Evolutionary conservation across 768 basidiomycete species (phyloP).

Genomic region (Suillus placidus): DNA sequence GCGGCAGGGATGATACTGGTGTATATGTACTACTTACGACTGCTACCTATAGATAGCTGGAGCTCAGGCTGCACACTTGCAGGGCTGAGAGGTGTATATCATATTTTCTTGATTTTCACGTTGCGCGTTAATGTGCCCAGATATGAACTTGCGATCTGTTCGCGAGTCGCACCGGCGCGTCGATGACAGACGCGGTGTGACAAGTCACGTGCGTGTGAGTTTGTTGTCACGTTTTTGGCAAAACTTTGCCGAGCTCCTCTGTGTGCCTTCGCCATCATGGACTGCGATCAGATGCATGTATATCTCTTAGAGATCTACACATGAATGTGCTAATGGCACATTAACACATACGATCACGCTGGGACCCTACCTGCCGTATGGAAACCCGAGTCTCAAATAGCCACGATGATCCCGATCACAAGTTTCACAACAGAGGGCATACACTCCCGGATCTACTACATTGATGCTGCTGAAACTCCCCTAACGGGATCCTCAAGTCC

Average conservation of each 20-base stretch:
- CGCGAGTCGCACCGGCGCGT: slow-evolving; percentile 23
- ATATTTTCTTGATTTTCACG: slow-evolving; percentile 26
- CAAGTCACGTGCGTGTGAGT: slow-evolving; percentile 27
- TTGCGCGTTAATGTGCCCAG: background rate
- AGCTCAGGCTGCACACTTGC: background rate
- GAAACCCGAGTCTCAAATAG: background rate
- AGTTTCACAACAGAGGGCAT: background rate
- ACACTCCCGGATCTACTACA: background rate
- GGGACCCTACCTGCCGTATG: background rate
- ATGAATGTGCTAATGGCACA: background rate
- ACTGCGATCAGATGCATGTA: background rate
- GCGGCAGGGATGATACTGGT: background rate
- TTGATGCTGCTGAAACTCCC: background rate
- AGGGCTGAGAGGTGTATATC: slow-evolving; percentile 18
- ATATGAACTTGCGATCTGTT: slow-evolving; percentile 5
- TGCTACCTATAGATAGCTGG: background rate
- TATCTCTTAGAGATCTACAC: background rate
- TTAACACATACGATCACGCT: background rate
- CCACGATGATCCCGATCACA: background rate
- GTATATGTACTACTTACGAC: slow-evolving; percentile 4
- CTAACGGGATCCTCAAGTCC: background rate
- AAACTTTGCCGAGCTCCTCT: background rate
- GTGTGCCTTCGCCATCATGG: background rate
- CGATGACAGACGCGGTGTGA: slow-evolving; percentile 34
- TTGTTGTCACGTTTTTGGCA: background rate